Conservation (phyloP, 352 stramenopile species). For the Pythium aristosporum region DNA sequence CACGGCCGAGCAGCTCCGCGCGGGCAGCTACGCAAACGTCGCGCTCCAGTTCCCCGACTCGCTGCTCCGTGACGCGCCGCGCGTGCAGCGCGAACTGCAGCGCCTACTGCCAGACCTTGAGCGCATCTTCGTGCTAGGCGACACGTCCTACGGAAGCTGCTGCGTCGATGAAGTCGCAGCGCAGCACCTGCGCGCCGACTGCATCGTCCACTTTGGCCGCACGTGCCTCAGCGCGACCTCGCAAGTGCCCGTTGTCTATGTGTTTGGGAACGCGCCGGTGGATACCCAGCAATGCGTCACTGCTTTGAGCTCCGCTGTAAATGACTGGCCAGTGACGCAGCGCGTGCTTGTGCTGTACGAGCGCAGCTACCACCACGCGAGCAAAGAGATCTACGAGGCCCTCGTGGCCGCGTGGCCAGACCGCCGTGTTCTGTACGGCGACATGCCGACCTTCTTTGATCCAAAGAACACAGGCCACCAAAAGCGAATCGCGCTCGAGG, state of each 20-base stretch:
- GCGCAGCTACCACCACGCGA: slow-evolving; percentile 86
- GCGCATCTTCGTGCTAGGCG: slow-evolving; percentile 93
- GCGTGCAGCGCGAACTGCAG: slow-evolving; percentile 80
- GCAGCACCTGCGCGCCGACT: slow-evolving; percentile 92
- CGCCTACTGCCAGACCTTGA: slow-evolving; percentile 41
- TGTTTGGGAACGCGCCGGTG: slow-evolving; percentile 80
- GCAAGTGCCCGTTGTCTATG: slow-evolving; percentile 90
- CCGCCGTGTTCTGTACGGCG: slow-evolving; percentile 48
- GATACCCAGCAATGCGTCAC: slow-evolving; percentile 57
- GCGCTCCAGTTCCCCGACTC: slow-evolving; percentile 96
- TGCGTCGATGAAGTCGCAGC: slow-evolving; percentile 96
- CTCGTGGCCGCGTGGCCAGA: slow-evolving; percentile 42
- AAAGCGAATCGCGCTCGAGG: slow-evolving; percentile 6
- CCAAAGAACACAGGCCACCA: slow-evolving; percentile 35
- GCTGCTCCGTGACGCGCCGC: slow-evolving; percentile 84
- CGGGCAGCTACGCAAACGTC: slow-evolving; percentile 69
- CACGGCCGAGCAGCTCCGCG: slow-evolving; percentile 58
- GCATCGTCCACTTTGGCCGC: slow-evolving; percentile 95
- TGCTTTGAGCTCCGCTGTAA: slow-evolving; percentile 34
- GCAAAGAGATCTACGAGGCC: slow-evolving; percentile 42
- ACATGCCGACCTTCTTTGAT: slow-evolving; percentile 75
- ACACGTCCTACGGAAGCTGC: slow-evolving; percentile 95
- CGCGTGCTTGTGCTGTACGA: slow-evolving; percentile 91
- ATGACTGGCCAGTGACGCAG: slow-evolving; percentile 36
- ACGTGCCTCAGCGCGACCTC: slow-evolving; percentile 88